Evolutionary conservation across 768 basidiomycete species (phyloP).

Genomic region (Solioccasus polychromus): DNA sequence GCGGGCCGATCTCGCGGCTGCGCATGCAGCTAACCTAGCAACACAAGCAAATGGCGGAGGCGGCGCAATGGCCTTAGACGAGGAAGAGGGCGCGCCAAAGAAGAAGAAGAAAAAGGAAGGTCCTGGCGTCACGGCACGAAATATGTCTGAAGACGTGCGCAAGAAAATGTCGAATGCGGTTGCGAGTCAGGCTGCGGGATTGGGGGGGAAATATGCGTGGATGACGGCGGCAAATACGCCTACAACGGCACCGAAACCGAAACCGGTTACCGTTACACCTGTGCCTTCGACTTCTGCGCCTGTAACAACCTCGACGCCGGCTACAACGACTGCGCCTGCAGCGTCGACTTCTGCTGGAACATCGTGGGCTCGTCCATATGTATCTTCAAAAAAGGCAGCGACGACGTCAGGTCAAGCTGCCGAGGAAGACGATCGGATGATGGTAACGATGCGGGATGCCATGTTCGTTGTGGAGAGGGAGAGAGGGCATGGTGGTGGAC

Average conservation of each 20-base stretch:
- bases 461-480: slow-evolving; percentile 86
- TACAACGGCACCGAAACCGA: slow-evolving; percentile 39
- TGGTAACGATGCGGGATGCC: slow-evolving; percentile 74
- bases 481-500: slow-evolving; percentile 77
- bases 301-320: slow-evolving; percentile 25
- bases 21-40: slow-evolving; percentile 61
- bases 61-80: slow-evolving; percentile 34
- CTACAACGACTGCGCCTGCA: slow-evolving; percentile 33
- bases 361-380: slow-evolving; percentile 64
- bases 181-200: slow-evolving; percentile 84
- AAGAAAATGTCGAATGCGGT: slow-evolving; percentile 92
- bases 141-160: slow-evolving; percentile 88
- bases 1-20: slow-evolving; percentile 67
- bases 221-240: slow-evolving; percentile 67
- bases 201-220: slow-evolving; percentile 84
- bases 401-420: slow-evolving; percentile 31
- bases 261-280: slow-evolving; percentile 31
- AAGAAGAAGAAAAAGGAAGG: slow-evolving; percentile 82
- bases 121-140: slow-evolving; percentile 78
- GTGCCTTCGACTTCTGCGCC: slow-evolving; percentile 27
- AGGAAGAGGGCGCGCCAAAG: slow-evolving; percentile 62
- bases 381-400: slow-evolving; percentile 48
- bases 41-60: slow-evolving; percentile 47
- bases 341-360: slow-evolving; percentile 26
- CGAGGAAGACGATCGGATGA: slow-evolving; percentile 57